Percentiles rank a stretch among this genome's conserved stretches.
These are phyloP conservation scores for Ogataea kodamae DNA, from an alignment of 805 yeast species.

Conservation along the genomic window DNA sequence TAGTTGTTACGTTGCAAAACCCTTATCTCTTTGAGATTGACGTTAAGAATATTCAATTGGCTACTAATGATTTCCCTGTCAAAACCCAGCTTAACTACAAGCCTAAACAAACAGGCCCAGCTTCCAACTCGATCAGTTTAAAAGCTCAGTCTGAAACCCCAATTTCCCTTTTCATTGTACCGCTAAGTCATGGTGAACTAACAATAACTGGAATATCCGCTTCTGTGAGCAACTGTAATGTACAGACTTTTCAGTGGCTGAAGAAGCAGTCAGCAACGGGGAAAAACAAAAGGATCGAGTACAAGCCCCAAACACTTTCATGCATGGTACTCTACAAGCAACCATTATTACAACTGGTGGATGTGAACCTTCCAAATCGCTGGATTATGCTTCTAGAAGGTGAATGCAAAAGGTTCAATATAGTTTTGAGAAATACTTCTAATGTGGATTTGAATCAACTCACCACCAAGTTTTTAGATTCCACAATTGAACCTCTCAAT, in stretches of 20 bases:
- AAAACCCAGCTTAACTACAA: conserved; percentile 26
- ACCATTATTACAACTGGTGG: conserved; percentile 55
- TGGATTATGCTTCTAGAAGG: conserved; percentile 82
- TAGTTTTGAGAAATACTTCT: conserved; percentile 58
- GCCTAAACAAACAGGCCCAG: conserved; percentile 15
- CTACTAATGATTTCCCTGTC: conserved; percentile 26
- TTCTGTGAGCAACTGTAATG: conserved; percentile 46
- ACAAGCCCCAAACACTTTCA: conserved; percentile 27
- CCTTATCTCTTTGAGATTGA: conserved; percentile 76
- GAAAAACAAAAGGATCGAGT: conserved; percentile 6
- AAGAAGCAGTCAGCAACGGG: conserved; percentile 5
- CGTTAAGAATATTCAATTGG: conserved; percentile 45
- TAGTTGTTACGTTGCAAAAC: conserved; percentile 61
- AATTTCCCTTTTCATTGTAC: conserved; percentile 45
- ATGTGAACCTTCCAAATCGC: conserved; percentile 53
- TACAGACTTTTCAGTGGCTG: conserved; percentile 37
- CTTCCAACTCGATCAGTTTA: conserved; percentile 28
- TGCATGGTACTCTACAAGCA: conserved; percentile 38
- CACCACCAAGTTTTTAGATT: conserved; percentile 64
- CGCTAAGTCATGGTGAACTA: conserved; percentile 47
- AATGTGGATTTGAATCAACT: conserved; percentile 52
- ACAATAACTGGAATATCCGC: conserved; percentile 50
- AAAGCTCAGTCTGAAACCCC: conserved; percentile 36
- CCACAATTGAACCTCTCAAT: conserved; percentile 63
- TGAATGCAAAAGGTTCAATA: conserved; percentile 49